Evolutionary conservation across 2,329 filamentous ascomycete genomes (phyloP), one percentile per base, ranked within the genome.

Genomic region (Uncinocarpus reesii): DNA sequence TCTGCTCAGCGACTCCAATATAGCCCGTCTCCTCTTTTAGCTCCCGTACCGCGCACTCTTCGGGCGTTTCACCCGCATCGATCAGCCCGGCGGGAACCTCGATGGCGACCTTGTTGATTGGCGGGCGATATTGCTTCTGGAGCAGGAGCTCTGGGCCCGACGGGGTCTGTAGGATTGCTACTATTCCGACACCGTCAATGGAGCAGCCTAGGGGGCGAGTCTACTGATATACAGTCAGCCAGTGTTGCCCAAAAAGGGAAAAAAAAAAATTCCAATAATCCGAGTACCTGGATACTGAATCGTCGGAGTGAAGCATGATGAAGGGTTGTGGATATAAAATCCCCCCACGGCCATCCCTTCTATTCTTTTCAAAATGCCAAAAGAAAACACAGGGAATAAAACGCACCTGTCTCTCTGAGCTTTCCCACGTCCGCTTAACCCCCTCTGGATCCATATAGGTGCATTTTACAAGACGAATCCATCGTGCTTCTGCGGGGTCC

Each of bases 1-100:
- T 66, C 55, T 66, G 50, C 51, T 67, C 61, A 7, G 65, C 67
- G 11, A 65, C 62, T 2, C 71, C 81, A 55, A 79, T 71, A 58
- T 79, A 80, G 16, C 78, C 78, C 1, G 78, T 81, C 61, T 81
- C 78, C 62, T 81, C 78, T 53, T 71, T 76, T 35, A 81, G 63
- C 61, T 81, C 78, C 15, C 78, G 67, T 8, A 80, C 63, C 10
- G 74, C 74, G 40, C 76, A 76, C 40, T 76, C 69, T 56, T 73
- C 71, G 1, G 76, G 72, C 1, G 71, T 71, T 58, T 81, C 78
- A 11, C 71, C 71, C 35, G 69, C 71, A 56, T 81, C 78, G 26
- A 81, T 73, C 20, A 81, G 65, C 0, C 78, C 78, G 0, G 77
- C 77, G 0, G 78, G 78, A 4, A 80, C 72, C 57, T 81, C 78